A percentile compares a stretch with the other conserved stretches of the same genome.
These are phyloP conservation scores for Fusarium decemcellulare DNA, from an alignment of 2,329 filamentous ascomycete species.

Conservation along the genomic window DNA sequence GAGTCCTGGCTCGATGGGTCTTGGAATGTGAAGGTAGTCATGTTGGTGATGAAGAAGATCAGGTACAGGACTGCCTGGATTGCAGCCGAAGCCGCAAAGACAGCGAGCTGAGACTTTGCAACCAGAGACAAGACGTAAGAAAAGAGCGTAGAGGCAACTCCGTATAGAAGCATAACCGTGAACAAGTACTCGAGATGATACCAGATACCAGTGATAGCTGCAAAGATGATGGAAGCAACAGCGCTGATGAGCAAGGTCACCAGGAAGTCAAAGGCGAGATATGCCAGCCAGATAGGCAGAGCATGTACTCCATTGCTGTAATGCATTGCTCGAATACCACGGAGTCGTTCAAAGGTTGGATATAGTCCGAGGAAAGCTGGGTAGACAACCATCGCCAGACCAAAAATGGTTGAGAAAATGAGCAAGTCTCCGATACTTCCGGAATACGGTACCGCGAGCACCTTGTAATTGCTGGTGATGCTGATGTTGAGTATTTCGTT, in stretches of 20 bases:
- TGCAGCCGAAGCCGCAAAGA: slow-evolving; percentile 5
- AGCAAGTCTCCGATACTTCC: slow-evolving; percentile 10
- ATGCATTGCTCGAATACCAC: slow-evolving; percentile 21
- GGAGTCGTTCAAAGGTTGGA: slow-evolving; percentile 16
- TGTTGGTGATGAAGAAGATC: slow-evolving; percentile 14
- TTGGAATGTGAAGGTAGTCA: neutral
- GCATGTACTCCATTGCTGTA: slow-evolving; percentile 22
- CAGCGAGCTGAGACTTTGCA: slow-evolving; percentile 8
- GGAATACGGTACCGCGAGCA: slow-evolving; percentile 2
- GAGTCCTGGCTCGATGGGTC: neutral
- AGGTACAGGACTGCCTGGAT: neutral
- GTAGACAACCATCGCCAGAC: slow-evolving; percentile 14
- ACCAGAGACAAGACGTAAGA: slow-evolving; percentile 2
- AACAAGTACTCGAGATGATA: slow-evolving; percentile 16
- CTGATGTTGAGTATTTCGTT: slow-evolving; percentile 9
- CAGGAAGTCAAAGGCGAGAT: slow-evolving; percentile 12
- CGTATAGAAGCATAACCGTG: slow-evolving; percentile 3
- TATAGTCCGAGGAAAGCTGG: slow-evolving; percentile 17
- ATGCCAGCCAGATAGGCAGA: slow-evolving; percentile 4
- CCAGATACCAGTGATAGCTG: slow-evolving; percentile 1
- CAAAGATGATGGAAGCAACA: neutral
- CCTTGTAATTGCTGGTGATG: slow-evolving; percentile 2
- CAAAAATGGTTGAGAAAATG: slow-evolving; percentile 6
- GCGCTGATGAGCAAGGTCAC: neutral
- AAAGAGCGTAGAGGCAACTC: slow-evolving; percentile 6